A percentile compares a stretch with the other conserved stretches of the same genome.
phyloP scores from a whole-genome alignment of 139 green algal genomes.

The Micromonas commoda region DNA sequence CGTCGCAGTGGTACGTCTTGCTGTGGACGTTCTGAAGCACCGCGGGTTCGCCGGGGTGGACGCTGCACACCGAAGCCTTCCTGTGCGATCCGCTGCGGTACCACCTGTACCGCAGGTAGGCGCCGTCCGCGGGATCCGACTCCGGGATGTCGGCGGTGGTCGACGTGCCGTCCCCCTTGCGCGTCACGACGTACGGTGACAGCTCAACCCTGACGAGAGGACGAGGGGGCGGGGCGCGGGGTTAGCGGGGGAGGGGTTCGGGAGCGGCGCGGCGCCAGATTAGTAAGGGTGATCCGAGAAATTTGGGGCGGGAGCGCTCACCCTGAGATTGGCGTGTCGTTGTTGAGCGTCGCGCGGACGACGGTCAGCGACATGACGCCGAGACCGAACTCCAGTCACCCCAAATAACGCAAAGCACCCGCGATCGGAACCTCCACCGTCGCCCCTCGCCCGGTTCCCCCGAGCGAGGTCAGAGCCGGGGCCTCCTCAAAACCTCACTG shows the following conservation, averaged over 20 bases:
- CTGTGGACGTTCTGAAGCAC: conserved; percentile 86
- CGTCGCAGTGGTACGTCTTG: conserved; percentile 83
- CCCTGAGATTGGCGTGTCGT: conserved; percentile 11
- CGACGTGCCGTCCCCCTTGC: conserved; percentile 56
- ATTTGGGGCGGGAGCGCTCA: background rate
- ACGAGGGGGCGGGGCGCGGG: background rate
- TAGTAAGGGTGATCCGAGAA: background rate
- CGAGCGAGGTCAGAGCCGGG: too few species aligned
- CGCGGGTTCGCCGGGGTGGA: conserved; percentile 78
- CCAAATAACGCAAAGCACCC: too few species aligned
- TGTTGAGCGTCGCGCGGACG: conserved; percentile 12
- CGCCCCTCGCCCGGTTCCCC: too few species aligned
- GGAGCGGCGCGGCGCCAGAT: too few species aligned
- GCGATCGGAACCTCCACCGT: too few species aligned
- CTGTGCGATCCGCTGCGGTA: conserved; percentile 67
- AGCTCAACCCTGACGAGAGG: conserved; percentile 42
- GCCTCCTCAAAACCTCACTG: too few species aligned
- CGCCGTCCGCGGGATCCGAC: conserved; percentile 55
- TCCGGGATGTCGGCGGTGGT: conserved; percentile 74
- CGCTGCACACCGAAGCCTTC: conserved; percentile 66
- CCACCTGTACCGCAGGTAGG: conserved; percentile 78
- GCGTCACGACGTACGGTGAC: conserved; percentile 73
- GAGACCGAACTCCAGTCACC: too few species aligned
- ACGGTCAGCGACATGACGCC: background rate
- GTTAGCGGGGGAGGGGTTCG: too few species aligned